Evolutionary conservation across 2,329 filamentous ascomycete genomes (phyloP), one percentile per base, ranked within the genome.

Genomic region (Colletotrichum abscissum): DNA sequence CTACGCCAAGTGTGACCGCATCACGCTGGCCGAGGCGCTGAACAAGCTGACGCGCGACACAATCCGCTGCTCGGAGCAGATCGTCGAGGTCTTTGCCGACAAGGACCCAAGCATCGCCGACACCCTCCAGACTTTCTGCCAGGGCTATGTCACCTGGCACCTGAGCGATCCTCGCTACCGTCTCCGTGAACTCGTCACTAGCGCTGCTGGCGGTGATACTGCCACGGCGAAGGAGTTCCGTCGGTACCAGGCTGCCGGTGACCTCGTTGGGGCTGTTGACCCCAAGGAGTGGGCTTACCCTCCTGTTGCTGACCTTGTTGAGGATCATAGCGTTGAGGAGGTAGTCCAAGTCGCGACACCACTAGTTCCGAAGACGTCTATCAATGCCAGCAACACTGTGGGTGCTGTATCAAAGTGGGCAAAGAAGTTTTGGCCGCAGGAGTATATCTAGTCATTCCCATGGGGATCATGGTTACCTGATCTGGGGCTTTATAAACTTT

Each of bases 71-170:
- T 73, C 70, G 11, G 59, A 75, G 56, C 68, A 77, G 67, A 62
- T 77, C n/a, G 63, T 77, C 26, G 30, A 52, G 24, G 76, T 77
- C 19, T 77, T 77, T 55, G 22, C 28, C 7, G 70, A 73, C 57
- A 76, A 76, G 54, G 75, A 77, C 24, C 63, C 56, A 30, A 62
- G 35, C 14, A 64, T 73, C 42, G 42, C 49, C 16, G 60, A 56
- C 22, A 73, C 60, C 19, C 52, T 72, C 5, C 58, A 49, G 35
- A 33, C 57, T 33, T 75, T 76, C 55, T 63, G 75, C 54, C 75
- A 76, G 38, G 76, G 75, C 62, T 76, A 76, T 56, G 66, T 77
- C 38, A 76, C 76, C 16, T 76, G 74, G 75, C 75, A 77, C 35
- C 24, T 77, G 24, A 74, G 72, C 35, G 76, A 76, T 57, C 30